Base-by-base conservation (phyloP, 495 filamentous ascomycete genomes). In the Penicillium coffeae region DNA sequence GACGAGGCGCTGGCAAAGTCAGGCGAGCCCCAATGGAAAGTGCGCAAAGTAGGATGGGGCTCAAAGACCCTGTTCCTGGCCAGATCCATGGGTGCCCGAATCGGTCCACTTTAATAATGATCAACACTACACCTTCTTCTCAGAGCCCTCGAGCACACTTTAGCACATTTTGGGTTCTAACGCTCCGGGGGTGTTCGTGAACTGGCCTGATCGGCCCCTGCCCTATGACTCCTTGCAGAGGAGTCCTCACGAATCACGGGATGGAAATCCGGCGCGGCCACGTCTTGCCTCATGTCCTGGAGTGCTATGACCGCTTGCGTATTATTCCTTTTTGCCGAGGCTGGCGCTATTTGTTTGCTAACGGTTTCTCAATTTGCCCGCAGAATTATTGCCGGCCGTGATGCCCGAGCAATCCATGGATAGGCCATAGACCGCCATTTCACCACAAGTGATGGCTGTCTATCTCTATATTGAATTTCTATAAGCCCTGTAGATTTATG, bases 51-150 rank as follows among this genome's bases (percentile, higher is more conserved):
- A 13, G 22, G 20, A 18, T 33, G 42, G 42, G 42, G 42, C 42
- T 45, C 19, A 42, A 36, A 42, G 45, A 53, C 39, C 42, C 39
- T 54, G 55, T 58, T 38, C 55, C 55, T 58, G 55, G 27, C 47
- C 27, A 47, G 39, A 46, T 30, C 55, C 55, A 54, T 50, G 51
- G 55, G 38, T 49, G 39, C 38, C n/a, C 36, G 14, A 13, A 6
- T 25, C 19, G 16, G 34, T 8, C 19, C 16, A 38, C 40, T 38
- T 46, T 45, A 43, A 39, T 38, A 16, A 37, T 1, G 51, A 59
- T 51, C 44, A 41, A 18, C 51, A 32, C 16, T 21, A 14, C 21
- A 40, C 44, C 40, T 59, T 41, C 55, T 38, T 12, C 10, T 45
- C 43, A n/a, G 16, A 32, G 44, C 33, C 20, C 15, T 8, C 39